Conservation (phyloP, 1,284 basidiomycete genomes). For the Schizopora paradoxa region DNA sequence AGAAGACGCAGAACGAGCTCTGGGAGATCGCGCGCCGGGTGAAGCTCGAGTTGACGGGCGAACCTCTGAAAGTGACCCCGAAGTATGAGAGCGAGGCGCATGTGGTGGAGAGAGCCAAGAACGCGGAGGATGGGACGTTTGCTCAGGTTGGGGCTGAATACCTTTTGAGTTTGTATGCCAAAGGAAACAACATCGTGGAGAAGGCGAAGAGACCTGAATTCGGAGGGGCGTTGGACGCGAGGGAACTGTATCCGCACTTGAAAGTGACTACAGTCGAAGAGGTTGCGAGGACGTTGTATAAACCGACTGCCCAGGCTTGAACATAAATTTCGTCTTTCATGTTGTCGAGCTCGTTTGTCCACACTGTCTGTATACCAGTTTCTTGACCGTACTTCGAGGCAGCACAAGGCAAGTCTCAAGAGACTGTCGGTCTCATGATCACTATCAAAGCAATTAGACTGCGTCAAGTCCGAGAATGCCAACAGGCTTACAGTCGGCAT, state of each 20-base stretch:
- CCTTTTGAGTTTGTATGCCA: neutral
- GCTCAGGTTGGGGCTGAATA: neutral
- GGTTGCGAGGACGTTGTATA: neutral
- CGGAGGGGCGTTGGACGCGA: neutral
- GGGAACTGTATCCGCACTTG: neutral
- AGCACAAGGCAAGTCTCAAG: no score
- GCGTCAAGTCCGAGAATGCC: no score
- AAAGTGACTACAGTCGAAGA: neutral
- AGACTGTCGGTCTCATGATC: no score
- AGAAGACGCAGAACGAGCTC: slow-evolving; percentile 13
- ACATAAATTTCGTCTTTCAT: no score
- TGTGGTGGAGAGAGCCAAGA: neutral
- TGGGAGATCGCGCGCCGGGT: neutral
- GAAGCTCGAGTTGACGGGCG: neutral
- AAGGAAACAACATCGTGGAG: neutral
- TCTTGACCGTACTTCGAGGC: no score
- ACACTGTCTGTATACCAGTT: no score
- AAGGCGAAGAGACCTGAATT: neutral
- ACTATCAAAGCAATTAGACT: no score
- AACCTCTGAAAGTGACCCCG: neutral
- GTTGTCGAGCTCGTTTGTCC: no score
- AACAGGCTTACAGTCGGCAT: no score
- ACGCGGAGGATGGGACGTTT: neutral
- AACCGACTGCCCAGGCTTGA: no score
- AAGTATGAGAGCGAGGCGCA: neutral